A percentile compares a stretch with the other conserved stretches of the same genome.
Conservation (phyloP, 257 asterid genomes). For the Lycium ferocissimum region DNA sequence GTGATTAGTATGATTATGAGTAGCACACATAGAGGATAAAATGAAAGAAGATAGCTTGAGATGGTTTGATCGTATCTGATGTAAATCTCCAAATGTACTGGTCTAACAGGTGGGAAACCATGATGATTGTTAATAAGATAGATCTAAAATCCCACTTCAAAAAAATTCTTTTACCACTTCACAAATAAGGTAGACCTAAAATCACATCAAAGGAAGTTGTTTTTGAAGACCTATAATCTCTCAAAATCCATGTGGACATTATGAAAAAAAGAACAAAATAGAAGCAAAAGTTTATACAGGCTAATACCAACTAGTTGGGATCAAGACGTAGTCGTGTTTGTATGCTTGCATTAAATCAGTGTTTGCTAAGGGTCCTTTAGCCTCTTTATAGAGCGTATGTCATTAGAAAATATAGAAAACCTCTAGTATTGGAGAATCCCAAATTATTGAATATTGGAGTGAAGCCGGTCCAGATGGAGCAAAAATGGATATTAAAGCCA, state of each 20-base stretch:
- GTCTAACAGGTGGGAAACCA: neutral
- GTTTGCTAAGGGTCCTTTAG: neutral
- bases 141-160: no score
- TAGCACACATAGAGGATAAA: neutral
- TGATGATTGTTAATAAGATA: neutral
- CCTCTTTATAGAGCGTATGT: neutral
- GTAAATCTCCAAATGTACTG: no score
- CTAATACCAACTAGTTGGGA: neutral
- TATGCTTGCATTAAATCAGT: neutral
- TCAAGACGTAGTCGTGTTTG: neutral
- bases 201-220: neutral
- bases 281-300: neutral
- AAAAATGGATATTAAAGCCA: neutral
- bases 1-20: neutral
- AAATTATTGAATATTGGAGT: neutral
- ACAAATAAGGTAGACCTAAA: neutral
- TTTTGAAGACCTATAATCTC: neutral
- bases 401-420: slow-evolving; percentile 8
- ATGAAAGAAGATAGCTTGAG: neutral
- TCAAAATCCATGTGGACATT: neutral
- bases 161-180: no score
- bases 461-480: neutral
- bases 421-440: neutral
- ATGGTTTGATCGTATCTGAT: neutral
- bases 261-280: neutral